phyloP scores from a whole-genome alignment of 2,329 filamentous ascomycete species.

The Xenoacremonium recifei region DNA sequence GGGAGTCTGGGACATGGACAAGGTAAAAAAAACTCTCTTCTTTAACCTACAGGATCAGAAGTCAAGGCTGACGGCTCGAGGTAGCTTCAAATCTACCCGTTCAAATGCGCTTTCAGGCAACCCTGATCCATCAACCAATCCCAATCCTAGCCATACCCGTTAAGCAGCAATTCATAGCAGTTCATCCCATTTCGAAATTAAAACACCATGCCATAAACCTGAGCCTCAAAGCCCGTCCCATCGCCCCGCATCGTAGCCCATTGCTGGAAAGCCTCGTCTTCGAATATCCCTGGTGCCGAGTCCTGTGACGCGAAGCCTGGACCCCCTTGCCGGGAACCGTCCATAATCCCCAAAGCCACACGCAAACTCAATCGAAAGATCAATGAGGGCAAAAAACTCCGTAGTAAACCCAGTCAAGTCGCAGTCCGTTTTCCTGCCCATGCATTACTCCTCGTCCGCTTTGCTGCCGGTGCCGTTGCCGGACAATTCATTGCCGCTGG shows the following conservation, averaged over 20 bases:
- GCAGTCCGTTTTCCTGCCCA: conserved; percentile 2
- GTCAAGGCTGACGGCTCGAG: background rate
- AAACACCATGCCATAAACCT: no score
- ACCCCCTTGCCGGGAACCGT: conserved; percentile 1
- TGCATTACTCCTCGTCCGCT: conserved; percentile 30
- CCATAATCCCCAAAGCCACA: background rate
- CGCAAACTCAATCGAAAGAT: background rate
- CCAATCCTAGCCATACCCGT: no score
- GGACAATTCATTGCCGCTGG: conserved; percentile 11
- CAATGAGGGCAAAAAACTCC: no score
- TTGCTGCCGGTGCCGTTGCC: conserved; percentile 9
- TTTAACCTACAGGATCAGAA: background rate
- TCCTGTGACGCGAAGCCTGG: conserved; percentile 8
- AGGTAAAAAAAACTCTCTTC: conserved; percentile 39
- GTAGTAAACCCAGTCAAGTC: background rate
- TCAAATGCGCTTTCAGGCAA: conserved; percentile 40
- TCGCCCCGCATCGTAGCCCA: conserved; percentile 12
- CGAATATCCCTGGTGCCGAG: conserved; percentile 5
- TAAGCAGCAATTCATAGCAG: no score
- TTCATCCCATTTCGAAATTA: no score
- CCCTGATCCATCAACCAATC: background rate
- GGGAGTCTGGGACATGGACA: conserved; percentile 80
- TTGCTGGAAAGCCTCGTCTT: conserved; percentile 24
- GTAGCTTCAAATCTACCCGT: conserved; percentile 51
- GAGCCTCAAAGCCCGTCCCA: conserved; percentile 2